Evolutionary conservation across 768 basidiomycete genomes (phyloP).

Genomic region (Lepiota venenata): DNA sequence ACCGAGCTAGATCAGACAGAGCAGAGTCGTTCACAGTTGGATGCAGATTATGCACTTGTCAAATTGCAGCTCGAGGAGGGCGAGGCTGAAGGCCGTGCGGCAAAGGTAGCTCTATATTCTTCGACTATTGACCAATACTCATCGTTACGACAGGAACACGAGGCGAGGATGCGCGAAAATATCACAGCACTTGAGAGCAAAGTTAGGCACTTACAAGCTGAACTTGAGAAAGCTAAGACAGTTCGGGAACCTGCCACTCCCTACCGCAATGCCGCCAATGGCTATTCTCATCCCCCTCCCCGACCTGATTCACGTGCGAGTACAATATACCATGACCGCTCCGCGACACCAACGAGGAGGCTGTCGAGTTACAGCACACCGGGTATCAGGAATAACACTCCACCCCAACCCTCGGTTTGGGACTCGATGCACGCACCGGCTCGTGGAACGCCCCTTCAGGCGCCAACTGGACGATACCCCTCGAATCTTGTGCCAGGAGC

Average conservation of each 20-base stretch:
- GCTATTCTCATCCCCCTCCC: constrained; percentile 40
- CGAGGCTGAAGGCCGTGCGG: constrained; percentile 65
- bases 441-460: constrained; percentile 26
- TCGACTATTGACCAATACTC: neutral
- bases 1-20: constrained; percentile 67
- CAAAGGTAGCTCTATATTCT: constrained; percentile 44
- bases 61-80: constrained; percentile 75
- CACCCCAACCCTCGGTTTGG: constrained; percentile 60
- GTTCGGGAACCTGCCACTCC: constrained; percentile 26
- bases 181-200: constrained; percentile 60
- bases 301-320: constrained; percentile 79
- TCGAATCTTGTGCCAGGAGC: constrained; percentile 30
- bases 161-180: constrained; percentile 65
- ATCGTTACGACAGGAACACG: constrained; percentile 53
- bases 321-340: constrained; percentile 51
- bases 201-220: constrained; percentile 51
- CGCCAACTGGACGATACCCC: constrained; percentile 32
- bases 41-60: constrained; percentile 64
- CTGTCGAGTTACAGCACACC: constrained; percentile 24
- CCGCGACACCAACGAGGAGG: constrained; percentile 44
- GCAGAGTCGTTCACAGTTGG: constrained; percentile 59
- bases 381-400: constrained; percentile 28
- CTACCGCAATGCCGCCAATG: constrained; percentile 35
- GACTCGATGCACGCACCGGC: constrained; percentile 63
- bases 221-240: constrained; percentile 48